Percentiles rank a stretch among this genome's conserved stretches.
These are phyloP conservation scores for Magnolia kwangsiensis DNA, from an alignment of 164 flowering plant genomes.

Conservation along the genomic window DNA sequence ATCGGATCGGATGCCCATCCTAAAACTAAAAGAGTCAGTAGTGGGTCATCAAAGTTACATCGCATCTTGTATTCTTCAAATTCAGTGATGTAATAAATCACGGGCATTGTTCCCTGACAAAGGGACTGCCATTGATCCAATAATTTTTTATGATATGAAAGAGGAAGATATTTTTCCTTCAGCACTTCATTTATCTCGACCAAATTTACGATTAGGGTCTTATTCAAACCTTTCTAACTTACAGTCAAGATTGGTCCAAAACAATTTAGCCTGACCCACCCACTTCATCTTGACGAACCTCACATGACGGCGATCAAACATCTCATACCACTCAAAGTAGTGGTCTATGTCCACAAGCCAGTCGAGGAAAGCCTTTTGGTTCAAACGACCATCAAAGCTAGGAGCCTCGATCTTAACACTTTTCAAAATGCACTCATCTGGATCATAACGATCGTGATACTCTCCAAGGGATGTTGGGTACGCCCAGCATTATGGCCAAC, in stretches of 20 bases:
- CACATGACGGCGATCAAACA: neutral
- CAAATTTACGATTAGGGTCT: neutral
- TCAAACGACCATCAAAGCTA: neutral
- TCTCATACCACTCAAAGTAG: neutral
- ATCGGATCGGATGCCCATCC: no score
- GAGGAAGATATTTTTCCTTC: neutral
- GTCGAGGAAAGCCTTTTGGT: neutral
- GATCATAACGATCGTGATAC: no score
- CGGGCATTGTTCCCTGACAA: neutral
- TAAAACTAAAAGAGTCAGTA: no score
- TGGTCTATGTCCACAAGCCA: neutral
- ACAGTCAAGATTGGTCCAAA: neutral
- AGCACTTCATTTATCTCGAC: neutral
- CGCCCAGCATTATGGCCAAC: no score
- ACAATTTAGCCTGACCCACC: neutral
- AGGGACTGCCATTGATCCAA: neutral
- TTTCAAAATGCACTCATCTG: no score
- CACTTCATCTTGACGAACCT: neutral
- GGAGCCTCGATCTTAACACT: neutral
- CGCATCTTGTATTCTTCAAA: neutral
- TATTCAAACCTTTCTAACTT: neutral
- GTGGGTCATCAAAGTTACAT: no score
- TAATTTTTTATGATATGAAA: neutral
- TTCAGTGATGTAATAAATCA: neutral
- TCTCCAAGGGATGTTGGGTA: no score